Conservation (phyloP, 495 filamentous ascomycete species). For the Darksidea phi region DNA sequence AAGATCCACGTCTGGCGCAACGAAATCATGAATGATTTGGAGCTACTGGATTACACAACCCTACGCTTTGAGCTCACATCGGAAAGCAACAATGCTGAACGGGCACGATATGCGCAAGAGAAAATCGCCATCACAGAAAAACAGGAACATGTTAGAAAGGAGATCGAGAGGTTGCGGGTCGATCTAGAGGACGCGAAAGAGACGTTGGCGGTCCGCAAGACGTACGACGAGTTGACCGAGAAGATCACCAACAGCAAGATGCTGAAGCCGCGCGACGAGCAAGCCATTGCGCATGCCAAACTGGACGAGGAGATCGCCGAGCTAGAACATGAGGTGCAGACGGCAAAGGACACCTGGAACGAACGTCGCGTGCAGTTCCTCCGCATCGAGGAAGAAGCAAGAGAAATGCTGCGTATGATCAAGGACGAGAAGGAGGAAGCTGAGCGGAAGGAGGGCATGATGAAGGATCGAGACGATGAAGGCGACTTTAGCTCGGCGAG, state of each 20-base stretch:
- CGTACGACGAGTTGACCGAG: constrained; percentile 81
- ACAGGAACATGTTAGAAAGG: constrained; percentile 73
- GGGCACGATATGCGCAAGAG: constrained; percentile 79
- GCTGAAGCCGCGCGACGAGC: constrained; percentile 79
- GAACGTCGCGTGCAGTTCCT: constrained; percentile 87
- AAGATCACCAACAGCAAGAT: constrained; percentile 80
- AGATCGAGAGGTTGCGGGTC: constrained; percentile 65
- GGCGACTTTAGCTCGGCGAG: constrained; percentile 53
- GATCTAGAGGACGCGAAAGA: constrained; percentile 75
- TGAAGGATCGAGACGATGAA: constrained; percentile 65
- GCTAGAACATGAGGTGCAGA: constrained; percentile 76
- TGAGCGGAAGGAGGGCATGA: constrained; percentile 73
- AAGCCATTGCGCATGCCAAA: constrained; percentile 72
- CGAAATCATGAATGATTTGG: constrained; percentile 86
- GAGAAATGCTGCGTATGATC: constrained; percentile 79
- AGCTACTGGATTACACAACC: constrained; percentile 82
- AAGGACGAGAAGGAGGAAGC: constrained; percentile 92
- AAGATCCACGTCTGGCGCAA: constrained; percentile 65
- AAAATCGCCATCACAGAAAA: constrained; percentile 71
- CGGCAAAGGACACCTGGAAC: constrained; percentile 79
- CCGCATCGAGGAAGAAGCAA: constrained; percentile 85
- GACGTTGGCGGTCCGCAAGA: constrained; percentile 73
- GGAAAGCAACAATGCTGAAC: constrained; percentile 78
- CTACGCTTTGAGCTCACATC: constrained; percentile 83
- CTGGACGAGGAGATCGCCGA: constrained; percentile 85